phyloP scores from a whole-genome alignment of 2,329 filamentous ascomycete species.

The Emergomyces orientalis region DNA sequence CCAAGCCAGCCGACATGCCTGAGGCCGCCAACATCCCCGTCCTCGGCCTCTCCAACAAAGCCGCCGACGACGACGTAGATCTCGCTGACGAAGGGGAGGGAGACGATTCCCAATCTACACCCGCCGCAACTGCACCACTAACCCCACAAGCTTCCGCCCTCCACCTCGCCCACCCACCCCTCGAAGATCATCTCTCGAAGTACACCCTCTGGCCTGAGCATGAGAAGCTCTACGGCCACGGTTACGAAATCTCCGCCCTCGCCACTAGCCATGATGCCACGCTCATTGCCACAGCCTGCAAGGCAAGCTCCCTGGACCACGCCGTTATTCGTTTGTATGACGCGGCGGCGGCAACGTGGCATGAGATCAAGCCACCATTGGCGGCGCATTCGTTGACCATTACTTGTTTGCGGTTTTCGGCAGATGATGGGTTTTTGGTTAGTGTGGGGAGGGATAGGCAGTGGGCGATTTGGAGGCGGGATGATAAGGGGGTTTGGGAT shows the following conservation, averaged over 20 bases:
- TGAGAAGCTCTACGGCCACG: slow-evolving; percentile 96
- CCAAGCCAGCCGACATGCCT: slow-evolving; percentile 1
- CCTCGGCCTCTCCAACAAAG: slow-evolving; percentile 91
- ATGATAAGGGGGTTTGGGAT: slow-evolving; percentile 21
- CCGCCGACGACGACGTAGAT: slow-evolving; percentile 51
- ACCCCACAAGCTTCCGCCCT: slow-evolving; percentile 41
- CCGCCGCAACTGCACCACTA: slow-evolving; percentile 21
- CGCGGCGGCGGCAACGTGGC: slow-evolving; percentile 62
- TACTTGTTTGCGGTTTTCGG: slow-evolving; percentile 70
- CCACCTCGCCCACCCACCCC: slow-evolving; percentile 62
- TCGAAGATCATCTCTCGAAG: slow-evolving; percentile 80
- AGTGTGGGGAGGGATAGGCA: slow-evolving; percentile 87
- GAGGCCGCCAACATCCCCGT: slow-evolving; percentile 65
- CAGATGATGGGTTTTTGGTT: slow-evolving; percentile 63
- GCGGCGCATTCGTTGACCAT: slow-evolving; percentile 81
- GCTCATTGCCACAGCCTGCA: slow-evolving; percentile 83
- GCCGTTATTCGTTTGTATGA: slow-evolving; percentile 90
- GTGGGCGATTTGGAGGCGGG: slow-evolving; percentile 70
- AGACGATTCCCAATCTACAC: slow-evolving; percentile 37
- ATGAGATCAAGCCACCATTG: slow-evolving; percentile 73
- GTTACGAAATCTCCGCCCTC: slow-evolving; percentile 88
- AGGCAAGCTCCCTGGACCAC: slow-evolving; percentile 84
- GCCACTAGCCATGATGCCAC: slow-evolving; percentile 65
- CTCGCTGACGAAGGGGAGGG: slow-evolving; percentile 42
- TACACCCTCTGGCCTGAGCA: slow-evolving; percentile 92